Conservation (phyloP, 1,139 yeast species). For the Suhomyces atakaporum region DNA sequence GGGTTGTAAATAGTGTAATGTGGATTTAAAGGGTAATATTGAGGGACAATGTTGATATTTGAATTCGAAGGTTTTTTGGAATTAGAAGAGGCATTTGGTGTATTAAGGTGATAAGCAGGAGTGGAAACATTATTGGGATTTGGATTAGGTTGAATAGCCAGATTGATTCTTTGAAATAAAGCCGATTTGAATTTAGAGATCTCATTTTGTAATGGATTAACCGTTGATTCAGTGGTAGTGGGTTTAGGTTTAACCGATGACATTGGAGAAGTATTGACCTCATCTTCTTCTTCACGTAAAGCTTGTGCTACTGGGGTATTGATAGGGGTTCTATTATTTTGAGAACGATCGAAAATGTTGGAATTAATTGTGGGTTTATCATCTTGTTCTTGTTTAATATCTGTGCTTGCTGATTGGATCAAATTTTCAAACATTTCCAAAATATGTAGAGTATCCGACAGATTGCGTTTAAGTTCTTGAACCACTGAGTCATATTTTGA, state of each 20-base stretch:
- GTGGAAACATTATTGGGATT: constrained; percentile 6
- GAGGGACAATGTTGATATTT: constrained; percentile 30
- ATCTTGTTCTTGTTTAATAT: neutral
- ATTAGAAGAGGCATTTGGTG: constrained; percentile 4
- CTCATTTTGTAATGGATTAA: constrained; percentile 12
- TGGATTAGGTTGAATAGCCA: constrained; percentile 2
- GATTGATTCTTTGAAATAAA: constrained; percentile 14
- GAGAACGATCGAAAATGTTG: constrained; percentile 14
- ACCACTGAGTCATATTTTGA: constrained; percentile 47
- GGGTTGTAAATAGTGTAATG: constrained; percentile 33
- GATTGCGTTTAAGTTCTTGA: constrained; percentile 49
- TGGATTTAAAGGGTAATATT: constrained; percentile 41
- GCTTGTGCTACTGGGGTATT: constrained; percentile 9
- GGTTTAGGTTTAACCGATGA: constrained; percentile 10
- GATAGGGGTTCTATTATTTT: constrained; percentile 18
- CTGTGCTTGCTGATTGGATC: constrained; percentile 4
- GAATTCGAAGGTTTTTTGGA: constrained; percentile 22
- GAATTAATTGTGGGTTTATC: constrained; percentile 16
- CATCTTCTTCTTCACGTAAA: constrained; percentile 13
- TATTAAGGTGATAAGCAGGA: constrained; percentile 18
- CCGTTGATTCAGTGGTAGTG: constrained; percentile 1
- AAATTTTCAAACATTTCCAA: constrained; percentile 48
- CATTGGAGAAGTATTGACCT: constrained; percentile 20
- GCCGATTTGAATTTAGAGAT: constrained; percentile 14
- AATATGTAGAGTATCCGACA: constrained; percentile 50